A percentile compares a stretch with the other conserved stretches of the same genome.
Evolutionary conservation across 208 protist genomes (phyloP).

Genomic region (Acanthamoeba healyi): DNA sequence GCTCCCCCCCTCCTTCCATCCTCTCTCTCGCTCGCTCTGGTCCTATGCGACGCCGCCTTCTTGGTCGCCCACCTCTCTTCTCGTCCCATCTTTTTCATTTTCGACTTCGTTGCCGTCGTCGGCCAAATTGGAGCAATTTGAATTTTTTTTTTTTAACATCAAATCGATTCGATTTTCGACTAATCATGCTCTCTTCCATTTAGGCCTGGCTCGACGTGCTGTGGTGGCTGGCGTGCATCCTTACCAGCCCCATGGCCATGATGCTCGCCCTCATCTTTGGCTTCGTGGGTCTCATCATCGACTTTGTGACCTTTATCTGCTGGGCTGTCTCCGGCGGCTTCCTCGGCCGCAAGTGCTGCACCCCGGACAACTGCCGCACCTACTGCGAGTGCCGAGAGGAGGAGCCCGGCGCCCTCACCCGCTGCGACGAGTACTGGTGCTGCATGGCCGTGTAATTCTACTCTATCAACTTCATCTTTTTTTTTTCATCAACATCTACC

Average conservation of each 20-base stretch:
- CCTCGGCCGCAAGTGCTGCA: conserved; percentile 53
- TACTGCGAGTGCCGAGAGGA: conserved; percentile 64
- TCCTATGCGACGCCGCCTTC: background rate
- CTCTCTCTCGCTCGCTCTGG: background rate
- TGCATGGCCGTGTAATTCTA: conserved; percentile 46
- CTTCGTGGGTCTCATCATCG: conserved; percentile 43
- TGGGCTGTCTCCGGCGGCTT: conserved; percentile 54
- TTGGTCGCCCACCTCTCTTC: background rate
- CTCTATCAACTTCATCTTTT: no score
- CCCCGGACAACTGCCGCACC: conserved; percentile 52
- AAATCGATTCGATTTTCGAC: background rate
- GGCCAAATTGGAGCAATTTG: no score
- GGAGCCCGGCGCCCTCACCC: conserved; percentile 47
- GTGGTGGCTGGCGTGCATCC: conserved; percentile 48
- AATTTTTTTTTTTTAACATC: no score
- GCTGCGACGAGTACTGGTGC: conserved; percentile 65
- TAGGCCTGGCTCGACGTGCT: conserved; percentile 54
- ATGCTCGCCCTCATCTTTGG: conserved; percentile 21
- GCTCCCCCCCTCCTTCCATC: background rate
- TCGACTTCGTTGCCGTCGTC: background rate
- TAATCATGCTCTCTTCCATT: background rate
- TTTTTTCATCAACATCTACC: no score
- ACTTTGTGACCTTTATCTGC: conserved; percentile 28
- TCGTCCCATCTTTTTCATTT: background rate
- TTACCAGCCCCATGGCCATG: conserved; percentile 41